Conservation (phyloP, 495 filamentous ascomycete genomes). For the Trichoderma parareesei region DNA sequence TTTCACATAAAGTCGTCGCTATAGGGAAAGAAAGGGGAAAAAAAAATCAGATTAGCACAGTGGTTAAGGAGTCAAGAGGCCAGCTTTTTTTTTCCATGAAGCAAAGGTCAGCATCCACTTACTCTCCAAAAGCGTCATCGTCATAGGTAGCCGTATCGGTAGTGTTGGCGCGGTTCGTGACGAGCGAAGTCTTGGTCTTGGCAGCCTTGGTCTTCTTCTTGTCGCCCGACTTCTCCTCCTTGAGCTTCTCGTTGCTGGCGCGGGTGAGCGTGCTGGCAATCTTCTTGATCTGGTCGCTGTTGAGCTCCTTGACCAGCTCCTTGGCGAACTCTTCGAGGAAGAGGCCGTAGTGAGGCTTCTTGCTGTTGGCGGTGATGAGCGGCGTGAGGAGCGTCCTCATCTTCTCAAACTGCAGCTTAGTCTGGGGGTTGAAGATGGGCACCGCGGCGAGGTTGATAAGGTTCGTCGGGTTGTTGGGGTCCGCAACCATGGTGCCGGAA, state of each 20-base stretch:
- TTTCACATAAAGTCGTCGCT: conserved; percentile 48
- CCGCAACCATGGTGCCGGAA: conserved; percentile 56
- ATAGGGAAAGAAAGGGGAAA: not conserved
- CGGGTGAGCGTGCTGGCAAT: conserved; percentile 75
- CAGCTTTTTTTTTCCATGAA: not conserved
- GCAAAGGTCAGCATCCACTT: conserved; percentile 30
- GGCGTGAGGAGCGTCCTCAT: conserved; percentile 69
- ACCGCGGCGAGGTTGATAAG: conserved; percentile 72
- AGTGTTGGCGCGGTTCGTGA: conserved; percentile 57
- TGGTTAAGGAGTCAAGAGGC: not conserved
- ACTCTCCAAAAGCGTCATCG: conserved; percentile 68
- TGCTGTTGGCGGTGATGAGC: conserved; percentile 60
- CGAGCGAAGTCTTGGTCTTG: conserved; percentile 84
- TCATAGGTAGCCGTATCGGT: conserved; percentile 70
- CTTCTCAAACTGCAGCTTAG: conserved; percentile 72
- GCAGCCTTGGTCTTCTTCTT: conserved; percentile 97
- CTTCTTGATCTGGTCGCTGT: conserved; percentile 92
- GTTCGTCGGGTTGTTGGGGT: conserved; percentile 62
- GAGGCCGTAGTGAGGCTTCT: conserved; percentile 81
- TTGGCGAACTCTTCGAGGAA: conserved; percentile 90
- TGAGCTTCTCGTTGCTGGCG: conserved; percentile 95
- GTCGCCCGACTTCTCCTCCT: conserved; percentile 90
- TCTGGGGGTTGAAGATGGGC: conserved; percentile 79
- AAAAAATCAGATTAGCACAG: not conserved
- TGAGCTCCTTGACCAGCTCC: conserved; percentile 77